phyloP scores from a whole-genome alignment of 139 green algal genomes.

The Chlamydomonas urium region DNA sequence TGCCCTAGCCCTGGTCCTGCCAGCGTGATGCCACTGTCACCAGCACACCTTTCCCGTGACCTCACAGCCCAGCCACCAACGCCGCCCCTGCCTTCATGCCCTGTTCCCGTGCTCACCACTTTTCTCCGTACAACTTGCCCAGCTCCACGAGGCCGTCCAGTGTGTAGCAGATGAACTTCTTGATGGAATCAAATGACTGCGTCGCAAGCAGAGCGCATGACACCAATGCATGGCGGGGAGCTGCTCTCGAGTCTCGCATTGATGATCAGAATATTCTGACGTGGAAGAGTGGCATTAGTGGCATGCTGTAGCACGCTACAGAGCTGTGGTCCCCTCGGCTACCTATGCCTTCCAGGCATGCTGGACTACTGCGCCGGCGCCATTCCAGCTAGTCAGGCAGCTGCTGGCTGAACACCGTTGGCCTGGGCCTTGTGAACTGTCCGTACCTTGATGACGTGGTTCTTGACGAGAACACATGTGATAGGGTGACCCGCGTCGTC shows the following conservation, averaged over 20 bases:
- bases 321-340: too few species aligned
- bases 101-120: not conserved
- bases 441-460: slow-evolving; percentile 1
- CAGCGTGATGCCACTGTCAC: not conserved
- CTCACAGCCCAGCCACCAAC: not conserved
- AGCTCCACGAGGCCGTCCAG: not conserved
- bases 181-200: slow-evolving; percentile 1
- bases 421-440: too few species aligned
- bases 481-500: slow-evolving; percentile 1
- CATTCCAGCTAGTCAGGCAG: too few species aligned
- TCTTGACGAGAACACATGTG: not conserved
- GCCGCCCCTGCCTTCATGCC: not conserved
- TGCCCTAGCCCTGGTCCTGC: too few species aligned
- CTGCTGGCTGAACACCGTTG: too few species aligned
- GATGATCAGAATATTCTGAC: too few species aligned
- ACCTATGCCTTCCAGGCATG: too few species aligned
- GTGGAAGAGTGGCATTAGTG: too few species aligned
- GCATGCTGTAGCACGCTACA: too few species aligned
- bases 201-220: too few species aligned
- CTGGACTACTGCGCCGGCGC: too few species aligned
- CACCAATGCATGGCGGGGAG: not conserved
- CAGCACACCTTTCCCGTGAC: not conserved
- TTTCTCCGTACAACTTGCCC: not conserved
- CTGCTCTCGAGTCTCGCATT: too few species aligned
- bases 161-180: slow-evolving; percentile 1